Evolutionary conservation across 192 early-diverging fungal species (phyloP), one percentile per base, ranked within the genome.

Genomic region (Backusella tuberculispora): DNA sequence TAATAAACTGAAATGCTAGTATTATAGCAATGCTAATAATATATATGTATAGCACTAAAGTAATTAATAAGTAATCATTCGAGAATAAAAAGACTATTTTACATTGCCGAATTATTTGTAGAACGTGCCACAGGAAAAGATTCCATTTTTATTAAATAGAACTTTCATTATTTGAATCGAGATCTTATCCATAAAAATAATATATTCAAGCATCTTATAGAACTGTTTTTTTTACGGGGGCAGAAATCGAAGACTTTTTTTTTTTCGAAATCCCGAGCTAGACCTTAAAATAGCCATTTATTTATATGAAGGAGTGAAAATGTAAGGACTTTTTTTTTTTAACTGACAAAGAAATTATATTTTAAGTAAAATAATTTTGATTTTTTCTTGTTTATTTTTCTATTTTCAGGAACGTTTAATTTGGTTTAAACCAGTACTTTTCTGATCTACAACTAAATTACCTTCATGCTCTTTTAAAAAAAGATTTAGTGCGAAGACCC

Each of bases 341-440:
- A 34, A 34, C 29, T 34, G 13, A 56, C 1, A 8, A 21, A 24
- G 8, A 10, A 4, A 56, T 12, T 56, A 24, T 56, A 24, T 56
- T 56, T 56, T 56, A 21, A 24, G 21, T 24, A 24, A 9, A n/a
- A 12, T 56, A 24, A 4, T 10, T 24, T 56, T 53, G 6, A 0
- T 24, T 56, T 56, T 21, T 13, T 4, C 21, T 26, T 56, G n/a
- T 50, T 50, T 50, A 8, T 19, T 1, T 34, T 50, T 19, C 19
- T 50, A 50, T 50, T 50, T 50, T 50, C 8, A 50, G 48, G 8
- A 34, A 34, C 29, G 29, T 34, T 34, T 2, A 2, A 43, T 56
- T 24, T 56, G 50, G 50, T 56, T 56, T 56, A 56, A 56, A 56
- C 19, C 10, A 10, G 19, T 56, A 56, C 24, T 56, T 56, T 56